Evolutionary conservation across 225 moss, liverwort and hornwort genomes (phyloP), one percentile per base, ranked within the genome.

Genomic region (Marchantia paleacea): DNA sequence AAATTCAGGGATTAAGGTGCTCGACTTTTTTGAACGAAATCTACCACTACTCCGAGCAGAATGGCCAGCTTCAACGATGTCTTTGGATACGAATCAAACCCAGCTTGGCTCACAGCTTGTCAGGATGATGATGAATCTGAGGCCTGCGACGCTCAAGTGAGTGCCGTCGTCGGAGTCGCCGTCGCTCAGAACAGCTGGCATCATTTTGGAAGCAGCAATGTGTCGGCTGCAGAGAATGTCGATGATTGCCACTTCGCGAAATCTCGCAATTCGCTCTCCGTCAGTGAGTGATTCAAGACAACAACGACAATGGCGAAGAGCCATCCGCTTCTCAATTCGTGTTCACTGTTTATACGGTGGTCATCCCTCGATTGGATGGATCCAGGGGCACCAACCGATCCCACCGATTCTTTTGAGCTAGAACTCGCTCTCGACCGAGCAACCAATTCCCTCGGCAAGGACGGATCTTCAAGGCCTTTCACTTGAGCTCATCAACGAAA

Each of bases 51-150:
- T 39, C 39, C 39, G 39, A 52, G 26, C 52, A 54, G 4, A 39
- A 75, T 75, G 75, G 75, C 75, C 55, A 75, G 55, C 75, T 20
- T 75, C 52, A 75, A 75, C 29, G 75, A 75, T 47, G 77, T 77
- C 25, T 77, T 77, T 30, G 77, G 77, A 22, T 19, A 18, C 61
- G 77, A 77, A 49, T 39, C 77, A 25, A 29, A 22, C 12, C 77
- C 77, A 19, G 57, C 77, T n/a, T 77, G 77, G 77, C 77, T 77
- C 62, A 77, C 77, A 9, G 77, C 77, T 16, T 49, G 49, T 22
- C 61, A 77, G 50, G 77, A 76, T 24, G 39, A 39, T 39, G 39
- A 61, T 0, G 77, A 77, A 64, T 47, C 0, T 62, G 64, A 77
- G 20, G 19, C 39, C 22, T 16, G 14, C 61, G 62, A 61, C 10